Base-by-base conservation (phyloP, 1,284 basidiomycete genomes). In the Ustilago hordei region DNA sequence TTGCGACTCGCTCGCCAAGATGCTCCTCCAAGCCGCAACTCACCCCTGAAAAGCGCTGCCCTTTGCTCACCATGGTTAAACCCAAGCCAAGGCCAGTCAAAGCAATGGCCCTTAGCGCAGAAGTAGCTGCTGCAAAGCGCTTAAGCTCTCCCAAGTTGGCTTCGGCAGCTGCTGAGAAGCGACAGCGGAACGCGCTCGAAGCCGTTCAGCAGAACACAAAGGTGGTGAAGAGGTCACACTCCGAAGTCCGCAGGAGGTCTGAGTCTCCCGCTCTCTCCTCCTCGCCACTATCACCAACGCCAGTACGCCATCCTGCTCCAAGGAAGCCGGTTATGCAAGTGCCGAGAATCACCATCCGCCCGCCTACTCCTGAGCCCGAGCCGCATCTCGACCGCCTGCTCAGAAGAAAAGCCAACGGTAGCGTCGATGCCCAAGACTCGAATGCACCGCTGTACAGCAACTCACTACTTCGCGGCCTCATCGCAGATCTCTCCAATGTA, bases 1-100 rank as follows among this genome's bases (percentile, higher is more conserved):
- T 62, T 55, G 60, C 65, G 28, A 34, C 3, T 9, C 45, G 48
- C 38, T 50, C 64, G 15, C 65, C 70, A 55, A 53, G 61, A 68
- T 73, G 70, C 70, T 60, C 61, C 1, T 68, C 65, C 54, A 68
- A 68, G 65, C 65, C 70, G 12, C 50, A 59, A 6, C 45, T 17
- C 31, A 13, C 31, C 9, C 13, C 32, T 28, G 43, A 39, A 35
- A 50, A 28, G 32, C 45, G 45, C 0, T 45, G 28, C 38, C 52
- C 70, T 2, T 23, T 36, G 61, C 65, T 59, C 57, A 73, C 70
- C 48, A 73, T 73, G 70, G 70, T 73, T 50, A 73, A 73, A 23
- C 39, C 70, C 23, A 73, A 73, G 19, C 28, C 61, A 5, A 43
- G 57, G 2, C 64, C 70, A 7, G n/a, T 55, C 41, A 67, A 64